A percentile compares a stretch with the other conserved stretches of the same genome.
Evolutionary conservation across 805 yeast species (phyloP).

Genomic region (Metschnikowia matae): DNA sequence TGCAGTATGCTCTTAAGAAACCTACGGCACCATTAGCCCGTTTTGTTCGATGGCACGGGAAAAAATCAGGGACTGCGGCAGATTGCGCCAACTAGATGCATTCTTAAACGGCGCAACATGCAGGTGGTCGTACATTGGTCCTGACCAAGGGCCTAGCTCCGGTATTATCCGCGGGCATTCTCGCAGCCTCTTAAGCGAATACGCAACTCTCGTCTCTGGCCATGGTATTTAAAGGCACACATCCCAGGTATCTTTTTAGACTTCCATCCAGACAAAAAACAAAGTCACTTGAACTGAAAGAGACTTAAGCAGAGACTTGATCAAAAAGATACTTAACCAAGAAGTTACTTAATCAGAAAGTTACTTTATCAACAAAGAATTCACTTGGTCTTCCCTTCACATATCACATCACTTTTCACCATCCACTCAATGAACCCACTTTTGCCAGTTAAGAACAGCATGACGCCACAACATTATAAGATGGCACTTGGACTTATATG

Average conservation of each 20-base stretch:
- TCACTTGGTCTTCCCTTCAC: too few relatives aligned
- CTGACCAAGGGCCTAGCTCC: neutral
- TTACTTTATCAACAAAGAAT: too few relatives aligned
- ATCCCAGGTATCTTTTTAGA: neutral
- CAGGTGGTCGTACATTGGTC: too few relatives aligned
- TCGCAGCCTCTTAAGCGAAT: constrained; percentile 2
- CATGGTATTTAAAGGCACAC: neutral
- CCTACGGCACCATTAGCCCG: neutral
- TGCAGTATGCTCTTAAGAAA: neutral
- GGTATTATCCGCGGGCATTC: neutral
- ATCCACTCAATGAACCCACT: constrained; percentile 1
- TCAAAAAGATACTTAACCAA: too few relatives aligned
- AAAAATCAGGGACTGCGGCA: neutral
- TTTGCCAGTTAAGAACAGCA: constrained; percentile 8
- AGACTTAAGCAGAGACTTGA: too few relatives aligned
- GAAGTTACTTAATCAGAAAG: too few relatives aligned
- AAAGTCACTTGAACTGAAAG: too few relatives aligned
- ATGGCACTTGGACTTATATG: constrained; percentile 20
- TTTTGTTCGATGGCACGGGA: neutral
- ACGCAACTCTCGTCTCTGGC: neutral
- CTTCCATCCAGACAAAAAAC: too few relatives aligned
- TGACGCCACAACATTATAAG: constrained; percentile 14
- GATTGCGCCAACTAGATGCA: neutral
- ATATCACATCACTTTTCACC: neutral
- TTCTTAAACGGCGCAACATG: neutral